Base-by-base conservation (phyloP, 116 monocot genomes). In the Trichopus zeylanicus region DNA sequence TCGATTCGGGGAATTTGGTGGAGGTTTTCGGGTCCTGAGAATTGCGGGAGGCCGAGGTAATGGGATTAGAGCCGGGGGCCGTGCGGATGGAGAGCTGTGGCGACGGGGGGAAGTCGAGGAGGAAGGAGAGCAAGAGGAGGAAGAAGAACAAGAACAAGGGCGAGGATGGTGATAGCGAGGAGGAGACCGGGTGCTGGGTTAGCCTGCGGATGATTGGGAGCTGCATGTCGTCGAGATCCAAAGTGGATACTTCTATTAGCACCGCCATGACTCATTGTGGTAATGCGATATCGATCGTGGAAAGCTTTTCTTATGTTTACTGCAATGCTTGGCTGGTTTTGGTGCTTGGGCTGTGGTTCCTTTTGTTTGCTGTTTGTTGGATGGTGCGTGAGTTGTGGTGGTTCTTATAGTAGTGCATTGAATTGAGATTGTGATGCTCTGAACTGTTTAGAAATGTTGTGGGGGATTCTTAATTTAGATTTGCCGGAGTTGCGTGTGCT, bases 201-300 rank as follows among this genome's bases (percentile, higher is more conserved):
- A 76, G 42, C 62, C 62, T 87, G 57, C 68, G 71, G 26, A 46
- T 78, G 49, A 74, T 75, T 69, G 56, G 81, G 59, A 66, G 62
- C 46, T 92, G 87, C 68, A 73, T 81, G 12, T 74, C 84, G 21
- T 71, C 81, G 48, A 83, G 81, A 78, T 73, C 92, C 52, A 87
- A 92, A 60, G 87, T 92, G 23, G 81, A 87, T 56, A 73, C 69
- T 42, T 87, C 92, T 29, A 78, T 70, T 42, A 87, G 81, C 59
- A 77, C 78, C 26, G 73, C 75, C 68, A 81, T 72, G 70, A 76
- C 87, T 46, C 67, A 66, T 37, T 78, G 72, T 28, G 87, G 87
- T 92, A 76, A 78, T 54, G 10, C 26, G 49, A 5, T 49, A 19
- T n/a, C 7, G 19, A 22, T 7, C 21, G 7, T 22, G 23, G 0